These are phyloP conservation scores for Mortierella sp. DNA, from an alignment of 371 early-diverging fungal species.

Conservation along the genomic window DNA sequence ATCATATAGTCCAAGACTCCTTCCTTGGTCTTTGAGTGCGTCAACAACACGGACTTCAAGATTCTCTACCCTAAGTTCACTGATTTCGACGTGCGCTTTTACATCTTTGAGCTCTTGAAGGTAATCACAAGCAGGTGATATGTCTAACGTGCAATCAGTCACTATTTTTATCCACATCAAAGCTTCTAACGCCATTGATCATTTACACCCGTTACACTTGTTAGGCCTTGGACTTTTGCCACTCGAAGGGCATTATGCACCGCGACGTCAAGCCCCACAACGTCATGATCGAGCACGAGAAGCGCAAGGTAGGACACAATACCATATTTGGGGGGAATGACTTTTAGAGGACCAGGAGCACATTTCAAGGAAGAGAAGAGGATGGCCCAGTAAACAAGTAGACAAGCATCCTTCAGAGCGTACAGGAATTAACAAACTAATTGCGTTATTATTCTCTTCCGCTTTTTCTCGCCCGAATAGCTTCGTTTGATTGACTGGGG, in stretches of 20 bases:
- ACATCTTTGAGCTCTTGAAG: slow-evolving; percentile 97
- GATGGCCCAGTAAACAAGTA: background rate
- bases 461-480: slow-evolving; percentile 62
- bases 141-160: background rate
- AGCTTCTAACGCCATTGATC: background rate
- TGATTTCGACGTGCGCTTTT: slow-evolving; percentile 96
- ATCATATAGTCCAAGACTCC: slow-evolving; percentile 96
- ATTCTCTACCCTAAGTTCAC: slow-evolving; percentile 82
- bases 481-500: slow-evolving; percentile 99
- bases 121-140: slow-evolving; percentile 51
- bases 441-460: background rate
- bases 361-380: background rate
- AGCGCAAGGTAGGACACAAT: slow-evolving; percentile 74
- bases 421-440: background rate
- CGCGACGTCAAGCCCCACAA: slow-evolving; percentile 99
- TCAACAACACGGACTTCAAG: slow-evolving; percentile 89
- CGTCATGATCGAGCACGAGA: slow-evolving; percentile 99
- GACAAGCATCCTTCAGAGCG: background rate
- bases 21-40: slow-evolving; percentile 97
- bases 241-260: slow-evolving; percentile 99
- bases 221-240: slow-evolving; percentile 96
- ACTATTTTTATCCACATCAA: background rate
- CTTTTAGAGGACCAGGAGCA: background rate
- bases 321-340: slow-evolving; percentile 44
- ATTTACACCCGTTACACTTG: background rate